Evolutionary conservation across 176 grass and related monocot species (phyloP).

Genomic region (Oryza punctata): DNA sequence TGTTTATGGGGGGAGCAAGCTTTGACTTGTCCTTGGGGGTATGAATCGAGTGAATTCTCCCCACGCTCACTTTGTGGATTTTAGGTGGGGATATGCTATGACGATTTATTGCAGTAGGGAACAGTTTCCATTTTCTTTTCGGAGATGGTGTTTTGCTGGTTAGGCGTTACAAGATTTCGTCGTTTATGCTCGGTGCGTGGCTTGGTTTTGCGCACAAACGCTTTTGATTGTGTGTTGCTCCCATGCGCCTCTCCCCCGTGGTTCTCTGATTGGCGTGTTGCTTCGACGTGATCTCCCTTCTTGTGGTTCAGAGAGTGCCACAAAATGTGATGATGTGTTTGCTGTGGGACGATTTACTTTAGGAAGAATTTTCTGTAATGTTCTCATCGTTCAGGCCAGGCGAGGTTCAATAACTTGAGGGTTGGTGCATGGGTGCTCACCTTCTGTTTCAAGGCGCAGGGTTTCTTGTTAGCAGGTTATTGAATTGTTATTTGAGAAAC

Average conservation of each 20-base stretch:
- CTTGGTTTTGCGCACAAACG: not conserved
- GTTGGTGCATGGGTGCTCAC: not conserved
- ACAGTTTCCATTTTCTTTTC: not conserved
- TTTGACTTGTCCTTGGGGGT: conserved; percentile 21
- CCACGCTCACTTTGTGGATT: not conserved
- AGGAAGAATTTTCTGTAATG: not conserved
- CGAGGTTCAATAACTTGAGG: not conserved
- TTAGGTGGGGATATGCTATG: not conserved
- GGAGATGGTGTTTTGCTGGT: not conserved
- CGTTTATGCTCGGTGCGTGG: not conserved
- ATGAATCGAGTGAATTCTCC: not conserved
- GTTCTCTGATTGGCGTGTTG: not conserved
- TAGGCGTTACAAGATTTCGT: not conserved
- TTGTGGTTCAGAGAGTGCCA: not conserved
- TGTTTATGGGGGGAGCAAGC: not conserved
- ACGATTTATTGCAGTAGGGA: not conserved
- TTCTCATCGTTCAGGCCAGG: conserved; percentile 28
- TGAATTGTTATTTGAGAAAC: no score
- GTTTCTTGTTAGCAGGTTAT: not conserved
- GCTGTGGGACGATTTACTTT: not conserved
- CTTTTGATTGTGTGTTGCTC: not conserved
- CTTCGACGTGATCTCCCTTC: not conserved
- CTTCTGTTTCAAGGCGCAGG: not conserved
- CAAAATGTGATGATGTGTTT: not conserved
- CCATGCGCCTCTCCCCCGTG: no score